Base-by-base conservation (phyloP, 108 stramenopile genomes). In the Skeletonema tropicum region DNA sequence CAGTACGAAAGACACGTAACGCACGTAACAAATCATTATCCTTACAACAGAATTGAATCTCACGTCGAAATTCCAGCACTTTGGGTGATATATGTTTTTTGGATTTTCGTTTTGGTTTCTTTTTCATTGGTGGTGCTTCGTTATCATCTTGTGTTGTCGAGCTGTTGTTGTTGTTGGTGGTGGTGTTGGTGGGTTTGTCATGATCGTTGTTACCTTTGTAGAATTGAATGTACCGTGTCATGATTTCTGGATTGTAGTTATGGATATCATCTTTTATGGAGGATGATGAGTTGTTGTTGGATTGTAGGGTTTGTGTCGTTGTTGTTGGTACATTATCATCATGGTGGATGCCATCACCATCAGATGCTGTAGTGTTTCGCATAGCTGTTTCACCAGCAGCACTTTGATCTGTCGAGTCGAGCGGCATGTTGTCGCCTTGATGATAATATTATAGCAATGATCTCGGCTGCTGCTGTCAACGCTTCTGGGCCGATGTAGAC, bases 11-110 rank as follows among this genome's bases (percentile, higher is more conserved):
- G 0, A 76, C 69, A 42, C 69, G 25, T n/a, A 95, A 86, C 5
- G 92, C 94, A 4, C 49, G 45, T 9, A 26, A 25, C 17, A 95
- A 55, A 80, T 95, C 77, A 58, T 93, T 90, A 33, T 74, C 73
- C 11, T 81, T 74, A 71, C 94, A 95, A 45, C 87, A 89, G 31
- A 82, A 26, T 80, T 95, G 94, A 32, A 95, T 88, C 9, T 26
- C 64, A 10, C 84, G 80, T n/a, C 94, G 90, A 2, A 85, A 63
- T 32, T 76, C 72, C 9, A 92, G 55, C 8, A 93, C 74, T 5
- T 57, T 31, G 32, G 77, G 73, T 42, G 57, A 5, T 11, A 81
- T 60, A 41, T 78, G 55, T 52, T 79, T 82, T 29, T 62, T 72
- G 62, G 38, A 65, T 41, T 21, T 66, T 3, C 52, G 65, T 14